Conservation (phyloP, 179 eudicot species). For the Drosera spatulata region DNA sequence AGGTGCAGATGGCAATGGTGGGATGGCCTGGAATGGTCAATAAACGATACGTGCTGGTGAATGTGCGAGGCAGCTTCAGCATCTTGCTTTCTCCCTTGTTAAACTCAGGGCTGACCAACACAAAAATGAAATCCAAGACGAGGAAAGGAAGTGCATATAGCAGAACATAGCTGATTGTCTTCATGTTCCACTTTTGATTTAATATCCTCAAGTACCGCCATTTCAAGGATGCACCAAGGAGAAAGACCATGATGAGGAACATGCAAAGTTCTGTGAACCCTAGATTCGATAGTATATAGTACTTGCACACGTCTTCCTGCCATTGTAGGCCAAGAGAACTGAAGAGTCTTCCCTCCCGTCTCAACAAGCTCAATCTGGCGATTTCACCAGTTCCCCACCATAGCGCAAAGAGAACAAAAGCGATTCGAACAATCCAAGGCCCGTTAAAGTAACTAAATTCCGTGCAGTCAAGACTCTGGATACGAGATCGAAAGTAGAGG, state of each 20-base stretch:
- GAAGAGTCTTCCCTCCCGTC: too few species aligned
- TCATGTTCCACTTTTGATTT: constrained; percentile 63
- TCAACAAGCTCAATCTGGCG: too few species aligned
- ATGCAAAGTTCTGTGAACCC: constrained; percentile 22
- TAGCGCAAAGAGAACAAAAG: constrained; percentile 49
- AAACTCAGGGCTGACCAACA: constrained; percentile 46
- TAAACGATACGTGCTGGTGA: constrained; percentile 33
- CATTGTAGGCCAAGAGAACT: too few species aligned
- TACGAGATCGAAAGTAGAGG: constrained; percentile 54
- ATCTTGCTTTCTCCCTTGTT: constrained; percentile 17
- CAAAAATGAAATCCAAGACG: constrained; percentile 50
- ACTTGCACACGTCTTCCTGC: too few species aligned
- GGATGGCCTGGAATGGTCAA: constrained; percentile 17
- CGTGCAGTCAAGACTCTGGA: constrained; percentile 33
- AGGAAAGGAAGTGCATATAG: constrained; percentile 72
- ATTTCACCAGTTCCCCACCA: constrained; percentile 9
- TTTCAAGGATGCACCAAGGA: constrained; percentile 69
- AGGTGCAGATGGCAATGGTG: constrained; percentile 54
- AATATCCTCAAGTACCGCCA: constrained; percentile 43
- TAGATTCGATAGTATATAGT: too few species aligned
- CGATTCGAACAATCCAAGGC: constrained; percentile 80
- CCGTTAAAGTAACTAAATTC: constrained; percentile 71
- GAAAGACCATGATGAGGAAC: constrained; percentile 66
- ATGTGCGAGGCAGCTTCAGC: constrained; percentile 35
- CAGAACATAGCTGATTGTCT: constrained; percentile 49